Base-by-base conservation (phyloP, 164 flowering plant genomes). In the Akebia trifoliata region DNA sequence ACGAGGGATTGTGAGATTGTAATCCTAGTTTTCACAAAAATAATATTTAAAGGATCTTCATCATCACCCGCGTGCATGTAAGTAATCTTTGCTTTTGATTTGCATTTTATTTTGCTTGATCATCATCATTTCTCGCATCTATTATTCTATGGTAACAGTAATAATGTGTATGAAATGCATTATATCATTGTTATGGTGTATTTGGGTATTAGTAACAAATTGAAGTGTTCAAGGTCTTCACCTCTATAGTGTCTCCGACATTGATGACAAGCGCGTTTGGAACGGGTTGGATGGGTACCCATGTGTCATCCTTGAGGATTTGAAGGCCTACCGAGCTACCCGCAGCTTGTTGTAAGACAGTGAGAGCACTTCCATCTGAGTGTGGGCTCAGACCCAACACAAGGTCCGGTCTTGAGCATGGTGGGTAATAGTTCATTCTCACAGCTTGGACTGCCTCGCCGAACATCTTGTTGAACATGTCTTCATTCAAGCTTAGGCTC, bases 371-470 rank as follows among this genome's bases (percentile, higher is more conserved):
- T 32, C 96, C 98, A 74, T 92, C 98, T 0, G 96, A 92, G 69
- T 89, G 96, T 12, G 96, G 89, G 57, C 96, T 89, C 21, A 92
- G 68, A 6, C 98, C 95, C 68, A 92, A 61, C 6, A 89, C 95
- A 21, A 85, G 83, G 60, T 92, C 98, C 5, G 98, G 95, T 40
- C 93, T 81, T 3, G 91, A 68, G 63, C 98, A 92, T 49, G 95
- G 81, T 10, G 98, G 96, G 50, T 92, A 92, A 71, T 92, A 88
- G 61, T 91, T 88, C 98, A 92, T 92, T 59, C 98, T 85, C 56
- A 80, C 69, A 5, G 96, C 96, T 68, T 92, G 96, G 2, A 92
- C 95, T 0, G 86, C 80, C 53, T 2, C 79, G 29, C 93, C 89
- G 53, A 89, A 92, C 83, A 81, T 85, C 7, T 86, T 78, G 12